Evolutionary conservation across 2,329 filamentous ascomycete genomes (phyloP).

Genomic region (Colletotrichum orbiculare): DNA sequence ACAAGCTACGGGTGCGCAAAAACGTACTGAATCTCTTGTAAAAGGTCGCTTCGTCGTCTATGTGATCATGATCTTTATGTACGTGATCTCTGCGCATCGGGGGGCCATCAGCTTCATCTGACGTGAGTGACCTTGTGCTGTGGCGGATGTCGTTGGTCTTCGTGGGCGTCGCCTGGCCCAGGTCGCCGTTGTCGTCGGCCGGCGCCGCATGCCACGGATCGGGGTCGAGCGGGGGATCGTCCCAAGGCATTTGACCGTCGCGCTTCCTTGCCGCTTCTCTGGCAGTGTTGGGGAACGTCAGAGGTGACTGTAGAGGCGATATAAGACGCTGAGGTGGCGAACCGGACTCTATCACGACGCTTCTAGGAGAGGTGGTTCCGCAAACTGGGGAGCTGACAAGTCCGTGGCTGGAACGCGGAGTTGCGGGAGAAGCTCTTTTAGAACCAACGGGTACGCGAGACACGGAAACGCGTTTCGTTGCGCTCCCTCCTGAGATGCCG

Average conservation of each 20-base stretch:
- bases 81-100: neutral
- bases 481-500: slow-evolving; percentile 2
- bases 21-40: slow-evolving; percentile 46
- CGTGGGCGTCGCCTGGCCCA: neutral
- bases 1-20: neutral
- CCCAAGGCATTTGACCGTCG: slow-evolving; percentile 26
- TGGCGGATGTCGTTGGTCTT: slow-evolving; percentile 10
- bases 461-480: slow-evolving; percentile 16
- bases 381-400: slow-evolving; percentile 10
- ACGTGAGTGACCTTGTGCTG: neutral
- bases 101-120: neutral
- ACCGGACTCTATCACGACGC: neutral
- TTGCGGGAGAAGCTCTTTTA: slow-evolving; percentile 27
- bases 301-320: slow-evolving; percentile 20
- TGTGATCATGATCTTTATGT: slow-evolving; percentile 10
- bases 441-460: slow-evolving; percentile 32
- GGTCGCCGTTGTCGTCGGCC: slow-evolving; percentile 19
- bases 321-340: slow-evolving; percentile 9
- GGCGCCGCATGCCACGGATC: slow-evolving; percentile 10
- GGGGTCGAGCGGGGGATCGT: slow-evolving; percentile 23
- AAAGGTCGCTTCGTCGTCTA: slow-evolving; percentile 44
- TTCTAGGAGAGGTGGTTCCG: slow-evolving; percentile 6
- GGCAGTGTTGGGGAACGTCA: slow-evolving; percentile 1
- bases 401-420: slow-evolving; percentile 11
- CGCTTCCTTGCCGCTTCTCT: neutral